Conservation (phyloP, 2,329 filamentous ascomycete species). For the Aureobasidium lini region DNA sequence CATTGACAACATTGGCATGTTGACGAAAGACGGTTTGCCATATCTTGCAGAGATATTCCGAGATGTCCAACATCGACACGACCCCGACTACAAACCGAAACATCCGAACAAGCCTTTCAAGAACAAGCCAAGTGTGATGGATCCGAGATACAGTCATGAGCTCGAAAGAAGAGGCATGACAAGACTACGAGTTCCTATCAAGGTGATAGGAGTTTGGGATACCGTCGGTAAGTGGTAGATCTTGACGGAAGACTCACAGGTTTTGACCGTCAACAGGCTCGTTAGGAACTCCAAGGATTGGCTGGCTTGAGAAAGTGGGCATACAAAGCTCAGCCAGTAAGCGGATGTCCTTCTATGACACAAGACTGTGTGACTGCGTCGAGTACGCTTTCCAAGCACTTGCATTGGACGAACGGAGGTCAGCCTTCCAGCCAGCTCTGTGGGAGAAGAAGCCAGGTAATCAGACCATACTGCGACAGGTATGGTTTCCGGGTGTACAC, state of each 20-base stretch:
- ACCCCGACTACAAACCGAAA: constrained; percentile 37
- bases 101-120: constrained; percentile 40
- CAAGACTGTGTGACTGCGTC: constrained; percentile 33
- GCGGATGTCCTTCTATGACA: constrained; percentile 41
- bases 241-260: background rate
- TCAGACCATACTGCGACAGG: constrained; percentile 38
- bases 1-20: constrained; percentile 38
- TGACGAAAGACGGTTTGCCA: constrained; percentile 40
- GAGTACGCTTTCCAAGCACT: constrained; percentile 40
- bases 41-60: constrained; percentile 40
- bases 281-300: constrained; percentile 40
- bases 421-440: constrained; percentile 33
- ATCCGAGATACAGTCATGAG: constrained; percentile 37
- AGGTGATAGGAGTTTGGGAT: constrained; percentile 40
- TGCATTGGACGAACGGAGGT: constrained; percentile 36
- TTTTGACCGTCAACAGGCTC: constrained; percentile 19
- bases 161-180: constrained; percentile 29
- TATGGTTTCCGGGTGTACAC: constrained; percentile 44
- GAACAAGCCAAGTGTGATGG: constrained; percentile 37
- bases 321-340: constrained; percentile 27
- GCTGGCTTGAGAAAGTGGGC: constrained; percentile 29
- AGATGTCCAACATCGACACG: constrained; percentile 38
- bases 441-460: constrained; percentile 38
- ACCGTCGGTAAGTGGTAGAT: constrained; percentile 29
- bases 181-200: constrained; percentile 29